Base-by-base conservation (phyloP, 768 basidiomycete species). In the Mrakia hoshinonis region DNA sequence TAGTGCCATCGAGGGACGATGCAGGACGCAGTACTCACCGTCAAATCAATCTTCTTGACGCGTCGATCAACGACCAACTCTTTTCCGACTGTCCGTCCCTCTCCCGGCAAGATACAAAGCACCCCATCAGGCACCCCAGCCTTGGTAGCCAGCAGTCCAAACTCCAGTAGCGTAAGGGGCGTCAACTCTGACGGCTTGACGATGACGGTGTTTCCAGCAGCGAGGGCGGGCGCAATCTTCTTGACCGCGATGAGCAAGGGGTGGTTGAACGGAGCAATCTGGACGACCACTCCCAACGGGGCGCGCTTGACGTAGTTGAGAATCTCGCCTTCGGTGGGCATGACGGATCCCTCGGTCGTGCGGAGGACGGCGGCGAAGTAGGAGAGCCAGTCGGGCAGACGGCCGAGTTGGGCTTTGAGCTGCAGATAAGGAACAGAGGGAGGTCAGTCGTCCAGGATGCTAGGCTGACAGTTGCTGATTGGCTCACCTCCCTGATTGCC, bases 301-400 rank as follows among this genome's bases (percentile, higher is more conserved):
- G 90, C 82, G 18, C 91, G 84, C 62, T 86, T 84, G 6, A 92
- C 87, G 77, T 89, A 87, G 76, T 92, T 92, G 46, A 92, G 80
- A 48, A 92, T 78, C 67, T 85, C 85, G 0, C 91, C 91, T 75
- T 90, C 87, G 0, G 89, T 89, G 2, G 90, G 91, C 22, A 91
- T 83, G 73, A 85, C 87, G 20, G 79, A 81, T 7, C 81, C 83
- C 77, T 87, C 86, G 54, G 85, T 83, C 2, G 90, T 92, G 60
- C 90, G 82, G 54, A 91, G 77, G 4, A 92, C 78, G 0, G 90
- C 88, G 31, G 88, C 84, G 74, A 85, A 91, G 76, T 92, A 93
- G 67, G 87, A 87, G 89, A 92, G 82, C 91, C 91, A 93, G 79
- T 92, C 90, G 6, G 90, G 90, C 46, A 92, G 81, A 48, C 91